Percentiles rank a stretch among this genome's conserved stretches.
These are phyloP conservation scores for Cucurbita maxima DNA, from an alignment of 306 rosid species.

Conservation along the genomic window DNA sequence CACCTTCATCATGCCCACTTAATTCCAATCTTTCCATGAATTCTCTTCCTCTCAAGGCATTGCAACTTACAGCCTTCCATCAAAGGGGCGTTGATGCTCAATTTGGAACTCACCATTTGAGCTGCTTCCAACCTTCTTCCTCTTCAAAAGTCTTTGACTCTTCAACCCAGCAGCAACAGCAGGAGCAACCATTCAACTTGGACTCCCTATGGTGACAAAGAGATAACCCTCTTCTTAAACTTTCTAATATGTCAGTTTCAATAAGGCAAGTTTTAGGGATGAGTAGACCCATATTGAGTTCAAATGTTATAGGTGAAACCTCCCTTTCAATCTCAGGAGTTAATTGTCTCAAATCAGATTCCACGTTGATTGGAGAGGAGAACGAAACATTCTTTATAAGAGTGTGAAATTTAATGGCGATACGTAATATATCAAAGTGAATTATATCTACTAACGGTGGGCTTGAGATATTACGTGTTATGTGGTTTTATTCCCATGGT, in stretches of 20 bases:
- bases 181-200: constrained; percentile 81
- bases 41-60: constrained; percentile 77
- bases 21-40: constrained; percentile 29
- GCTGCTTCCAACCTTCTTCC: constrained; percentile 39
- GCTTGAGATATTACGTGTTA: too few species aligned
- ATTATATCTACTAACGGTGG: too few species aligned
- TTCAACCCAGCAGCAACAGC: constrained; percentile 19
- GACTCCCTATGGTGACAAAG: constrained; percentile 75
- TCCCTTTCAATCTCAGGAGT: neutral
- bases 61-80: constrained; percentile 58
- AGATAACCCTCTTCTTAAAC: constrained; percentile 1
- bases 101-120: constrained; percentile 19
- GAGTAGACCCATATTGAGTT: neutral
- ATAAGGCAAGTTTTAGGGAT: neutral
- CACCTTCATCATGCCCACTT: constrained; percentile 46
- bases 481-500: too few species aligned
- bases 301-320: neutral
- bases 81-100: constrained; percentile 24
- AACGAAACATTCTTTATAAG: too few species aligned
- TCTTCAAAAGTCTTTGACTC: constrained; percentile 28
- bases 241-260: neutral
- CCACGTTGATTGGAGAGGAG: too few species aligned
- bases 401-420: too few species aligned
- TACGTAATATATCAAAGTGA: too few species aligned
- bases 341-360: neutral